Percentiles rank a stretch among this genome's conserved stretches.
Conservation (phyloP, 495 filamentous ascomycete species). For the Aspergillus haitiensis region DNA sequence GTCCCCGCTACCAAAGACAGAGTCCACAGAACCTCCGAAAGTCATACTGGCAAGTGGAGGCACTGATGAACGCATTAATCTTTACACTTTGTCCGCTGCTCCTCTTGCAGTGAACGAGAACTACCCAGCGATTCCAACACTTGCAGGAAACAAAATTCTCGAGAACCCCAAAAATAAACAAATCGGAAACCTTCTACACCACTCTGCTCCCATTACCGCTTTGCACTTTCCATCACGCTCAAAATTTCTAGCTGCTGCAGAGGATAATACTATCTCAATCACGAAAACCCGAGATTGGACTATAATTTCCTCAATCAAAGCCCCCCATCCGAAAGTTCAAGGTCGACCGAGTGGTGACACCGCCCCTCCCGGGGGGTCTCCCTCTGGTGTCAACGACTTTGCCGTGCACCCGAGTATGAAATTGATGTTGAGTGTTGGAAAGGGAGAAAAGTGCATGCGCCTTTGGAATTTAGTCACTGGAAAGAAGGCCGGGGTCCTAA, state of each 20-base stretch:
- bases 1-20: slow-evolving; percentile 67
- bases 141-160: slow-evolving; percentile 66
- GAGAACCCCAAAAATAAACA: slow-evolving; percentile 86
- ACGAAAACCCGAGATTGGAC: slow-evolving; percentile 87
- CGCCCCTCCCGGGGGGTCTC: slow-evolving; percentile 75
- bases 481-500: slow-evolving; percentile 89
- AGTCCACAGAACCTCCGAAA: slow-evolving; percentile 59
- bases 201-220: slow-evolving; percentile 73
- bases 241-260: slow-evolving; percentile 80
- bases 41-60: slow-evolving; percentile 84
- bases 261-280: slow-evolving; percentile 87
- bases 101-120: slow-evolving; percentile 51
- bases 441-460: slow-evolving; percentile 85
- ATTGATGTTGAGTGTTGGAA: slow-evolving; percentile 87
- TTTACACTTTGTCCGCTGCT: slow-evolving; percentile 83
- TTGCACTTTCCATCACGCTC: slow-evolving; percentile 80
- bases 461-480: slow-evolving; percentile 97
- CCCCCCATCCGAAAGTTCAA: slow-evolving; percentile 76
- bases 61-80: slow-evolving; percentile 90
- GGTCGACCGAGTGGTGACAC: slow-evolving; percentile 91
- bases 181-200: slow-evolving; percentile 82
- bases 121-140: slow-evolving; percentile 54
- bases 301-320: slow-evolving; percentile 85
- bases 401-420: slow-evolving; percentile 95
- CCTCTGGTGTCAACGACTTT: slow-evolving; percentile 90